A percentile compares a stretch with the other conserved stretches of the same genome.
Conservation (phyloP, 1,139 yeast species). For the Spencermartinsiella ligniputridi region DNA sequence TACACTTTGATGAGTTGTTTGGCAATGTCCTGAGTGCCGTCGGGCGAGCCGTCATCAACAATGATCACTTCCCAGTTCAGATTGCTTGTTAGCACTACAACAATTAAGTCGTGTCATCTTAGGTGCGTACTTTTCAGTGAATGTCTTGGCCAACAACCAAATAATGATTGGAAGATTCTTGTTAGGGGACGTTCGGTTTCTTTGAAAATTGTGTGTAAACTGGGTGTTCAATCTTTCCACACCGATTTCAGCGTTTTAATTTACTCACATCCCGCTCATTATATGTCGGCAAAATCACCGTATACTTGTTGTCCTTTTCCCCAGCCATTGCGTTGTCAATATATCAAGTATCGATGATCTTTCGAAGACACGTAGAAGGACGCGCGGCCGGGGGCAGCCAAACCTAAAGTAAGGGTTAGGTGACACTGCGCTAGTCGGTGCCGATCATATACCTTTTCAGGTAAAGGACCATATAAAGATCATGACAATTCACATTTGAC, state of each 20-base stretch:
- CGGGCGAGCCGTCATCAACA: constrained; percentile 80
- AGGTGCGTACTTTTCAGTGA: constrained; percentile 42
- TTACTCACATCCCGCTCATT: constrained; percentile 54
- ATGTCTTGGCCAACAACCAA: constrained; percentile 69
- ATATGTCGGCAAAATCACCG: constrained; percentile 75
- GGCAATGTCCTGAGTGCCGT: constrained; percentile 76
- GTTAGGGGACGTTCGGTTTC: background rate
- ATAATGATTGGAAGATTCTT: constrained; percentile 65
- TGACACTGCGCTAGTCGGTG: too few relatives aligned
- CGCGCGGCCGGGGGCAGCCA: too few relatives aligned
- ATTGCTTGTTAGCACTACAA: constrained; percentile 3
- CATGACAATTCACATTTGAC: too few relatives aligned
- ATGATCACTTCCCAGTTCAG: constrained; percentile 71
- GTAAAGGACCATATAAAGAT: too few relatives aligned
- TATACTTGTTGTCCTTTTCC: constrained; percentile 46
- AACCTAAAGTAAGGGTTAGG: too few relatives aligned
- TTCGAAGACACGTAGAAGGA: too few relatives aligned
- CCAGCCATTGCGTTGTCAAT: constrained; percentile 5
- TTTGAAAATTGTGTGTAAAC: background rate
- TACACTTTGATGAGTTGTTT: constrained; percentile 58
- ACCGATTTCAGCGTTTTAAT: background rate
- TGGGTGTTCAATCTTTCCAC: background rate
- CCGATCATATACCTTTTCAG: too few relatives aligned
- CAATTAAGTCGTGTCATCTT: background rate
- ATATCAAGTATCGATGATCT: too few relatives aligned